Evolutionary conservation across 139 green algal genomes (phyloP), one percentile per base, ranked within the genome.

Genomic region (Deuterostichococcus epilithicus): DNA sequence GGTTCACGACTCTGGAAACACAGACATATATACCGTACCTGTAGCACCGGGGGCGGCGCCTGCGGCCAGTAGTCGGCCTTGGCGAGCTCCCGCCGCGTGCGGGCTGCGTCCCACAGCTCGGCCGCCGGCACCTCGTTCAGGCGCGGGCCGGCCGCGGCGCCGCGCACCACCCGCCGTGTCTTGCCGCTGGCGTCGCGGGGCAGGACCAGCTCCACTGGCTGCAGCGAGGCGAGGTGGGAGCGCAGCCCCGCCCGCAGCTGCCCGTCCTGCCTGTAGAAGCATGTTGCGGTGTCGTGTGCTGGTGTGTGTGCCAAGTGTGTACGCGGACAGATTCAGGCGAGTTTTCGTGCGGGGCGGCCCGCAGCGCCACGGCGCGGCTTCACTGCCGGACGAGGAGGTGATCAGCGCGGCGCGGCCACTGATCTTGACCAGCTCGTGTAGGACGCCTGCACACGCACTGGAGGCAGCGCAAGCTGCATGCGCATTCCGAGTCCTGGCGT

Each of bases 201-300:
- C 60, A 95, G 73, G 42, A 98, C 84, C 74, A 98, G 67, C 85
- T 98, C 94, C 32, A 89, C 87, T 0, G 94, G 94, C 47, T 88
- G 88, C 42, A 97, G 76, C 5, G 78, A 80, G 0, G 90, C 85
- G 39, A 97, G 84, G 74, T 91, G 86, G 6, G 85, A 88, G 34
- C 91, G 84, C 83, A 97, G 87, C 32, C 85, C 69, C 35, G 82
- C 86, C 26, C 91, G 90, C 72, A 93, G 74, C 32, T 89, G 85
- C 71, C 96, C 92, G 77, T 97, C 92, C 20, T 74, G 23, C 75
- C 79, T 83, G 74, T 37, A 45, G 37, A 70, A 26, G 18, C 13
- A 60, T 18, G 45, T 60, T 26, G 45, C 18, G 45, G 45, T 60
- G 45, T 60, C 15, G 45, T 26, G 18, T 60, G 13, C 18, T 60